A percentile compares a stretch with the other conserved stretches of the same genome.
Evolutionary conservation across 129 eudicot species (phyloP).

Genomic region (Flaveria brownii): DNA sequence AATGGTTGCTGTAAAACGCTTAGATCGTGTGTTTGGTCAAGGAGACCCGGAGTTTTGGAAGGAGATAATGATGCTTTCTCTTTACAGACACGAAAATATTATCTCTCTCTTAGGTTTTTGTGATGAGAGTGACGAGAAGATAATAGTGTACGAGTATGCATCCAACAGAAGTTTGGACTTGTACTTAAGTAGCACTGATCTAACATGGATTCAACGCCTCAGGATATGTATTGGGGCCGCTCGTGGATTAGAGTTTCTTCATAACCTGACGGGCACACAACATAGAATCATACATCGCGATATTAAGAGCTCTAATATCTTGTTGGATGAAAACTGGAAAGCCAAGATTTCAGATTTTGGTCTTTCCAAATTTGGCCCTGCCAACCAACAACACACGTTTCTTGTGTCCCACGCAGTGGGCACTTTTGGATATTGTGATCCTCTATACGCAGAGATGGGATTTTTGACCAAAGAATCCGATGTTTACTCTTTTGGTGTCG

Average conservation of each 20-base stretch:
- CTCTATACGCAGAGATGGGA: not conserved
- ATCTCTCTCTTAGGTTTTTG: constrained; percentile 10
- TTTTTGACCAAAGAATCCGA: constrained; percentile 14
- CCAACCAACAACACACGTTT: not conserved
- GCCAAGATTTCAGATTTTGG: constrained; percentile 25
- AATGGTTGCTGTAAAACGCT: constrained; percentile 17
- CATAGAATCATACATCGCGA: constrained; percentile 20
- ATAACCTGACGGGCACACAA: constrained; percentile 12
- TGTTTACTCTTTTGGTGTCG: constrained; percentile 28
- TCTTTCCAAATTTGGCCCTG: constrained; percentile 13
- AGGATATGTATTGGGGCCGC: constrained; percentile 21
- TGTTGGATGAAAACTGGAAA: constrained; percentile 23
- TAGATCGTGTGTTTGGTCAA: constrained; percentile 3
- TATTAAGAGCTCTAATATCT: constrained; percentile 20
- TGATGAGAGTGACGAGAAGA: constrained; percentile 9
- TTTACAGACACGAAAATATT: constrained; percentile 10
- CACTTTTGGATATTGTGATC: constrained; percentile 8
- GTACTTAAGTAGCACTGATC: not conserved
- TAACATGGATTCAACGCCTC: constrained; percentile 20
- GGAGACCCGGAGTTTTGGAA: constrained; percentile 17
- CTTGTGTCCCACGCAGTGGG: not conserved
- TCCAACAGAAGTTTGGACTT: constrained; percentile 2
- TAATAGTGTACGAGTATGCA: constrained; percentile 19
- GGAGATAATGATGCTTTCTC: constrained; percentile 16
- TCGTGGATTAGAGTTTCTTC: constrained; percentile 15